A percentile compares a stretch with the other conserved stretches of the same genome.
Evolutionary conservation across 768 basidiomycete species (phyloP).

Genomic region (Auriscalpium orientale): DNA sequence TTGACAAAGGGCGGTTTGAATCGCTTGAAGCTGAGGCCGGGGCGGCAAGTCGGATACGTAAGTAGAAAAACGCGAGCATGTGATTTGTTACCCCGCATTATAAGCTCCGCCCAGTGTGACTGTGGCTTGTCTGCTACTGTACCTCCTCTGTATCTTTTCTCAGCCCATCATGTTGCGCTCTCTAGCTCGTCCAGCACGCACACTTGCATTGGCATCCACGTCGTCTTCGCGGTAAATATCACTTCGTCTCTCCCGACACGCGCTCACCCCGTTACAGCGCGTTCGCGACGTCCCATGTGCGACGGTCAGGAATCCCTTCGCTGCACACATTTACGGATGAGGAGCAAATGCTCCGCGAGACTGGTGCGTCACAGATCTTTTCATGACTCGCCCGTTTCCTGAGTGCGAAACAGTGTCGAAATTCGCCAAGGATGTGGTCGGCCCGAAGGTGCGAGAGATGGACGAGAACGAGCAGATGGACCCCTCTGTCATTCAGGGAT

Average conservation of each 20-base stretch:
- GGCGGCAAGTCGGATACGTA: too few relatives aligned
- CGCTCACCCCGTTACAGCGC: slow-evolving; percentile 2
- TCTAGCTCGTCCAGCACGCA: not conserved
- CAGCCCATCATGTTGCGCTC: not conserved
- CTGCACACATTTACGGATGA: slow-evolving; percentile 87
- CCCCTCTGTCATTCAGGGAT: slow-evolving; percentile 70
- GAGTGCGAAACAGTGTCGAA: slow-evolving; percentile 51
- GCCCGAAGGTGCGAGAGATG: slow-evolving; percentile 92
- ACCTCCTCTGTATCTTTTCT: not conserved
- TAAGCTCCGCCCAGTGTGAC: too few relatives aligned
- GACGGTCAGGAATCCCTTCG: slow-evolving; percentile 36
- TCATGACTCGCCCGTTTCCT: not conserved
- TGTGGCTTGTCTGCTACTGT: too few relatives aligned
- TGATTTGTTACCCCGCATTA: too few relatives aligned
- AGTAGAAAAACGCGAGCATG: too few relatives aligned
- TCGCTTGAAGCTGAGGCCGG: too few relatives aligned
- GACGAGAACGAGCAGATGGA: slow-evolving; percentile 97
- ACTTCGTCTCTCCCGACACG: not conserved
- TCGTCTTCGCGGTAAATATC: not conserved
- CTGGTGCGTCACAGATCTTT: slow-evolving; percentile 47
- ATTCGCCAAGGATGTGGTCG: slow-evolving; percentile 85
- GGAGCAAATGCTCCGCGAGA: slow-evolving; percentile 87
- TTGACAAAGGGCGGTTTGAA: too few relatives aligned
- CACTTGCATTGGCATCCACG: not conserved
- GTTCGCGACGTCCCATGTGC: slow-evolving; percentile 15